Conservation (phyloP, 208 protist genomes). For the Crithidia sp. region DNA sequence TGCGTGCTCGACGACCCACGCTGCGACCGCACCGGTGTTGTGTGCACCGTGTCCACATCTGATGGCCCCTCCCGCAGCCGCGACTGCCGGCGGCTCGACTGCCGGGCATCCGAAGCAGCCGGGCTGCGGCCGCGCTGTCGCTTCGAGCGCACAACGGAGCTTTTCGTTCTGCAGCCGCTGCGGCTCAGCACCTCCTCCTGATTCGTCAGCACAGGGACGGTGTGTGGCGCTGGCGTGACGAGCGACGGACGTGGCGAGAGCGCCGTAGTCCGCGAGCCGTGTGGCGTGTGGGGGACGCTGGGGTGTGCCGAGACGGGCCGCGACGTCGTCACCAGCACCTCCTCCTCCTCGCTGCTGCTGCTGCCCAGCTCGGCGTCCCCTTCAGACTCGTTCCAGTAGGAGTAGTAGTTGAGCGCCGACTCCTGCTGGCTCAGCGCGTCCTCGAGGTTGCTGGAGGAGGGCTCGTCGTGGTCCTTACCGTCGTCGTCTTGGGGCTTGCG, state of each 20-base stretch:
- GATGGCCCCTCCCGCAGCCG: too few species aligned
- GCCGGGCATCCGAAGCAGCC: too few species aligned
- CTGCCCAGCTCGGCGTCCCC: neutral
- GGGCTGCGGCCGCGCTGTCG: neutral
- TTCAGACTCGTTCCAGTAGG: conserved; percentile 25
- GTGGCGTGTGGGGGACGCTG: neutral
- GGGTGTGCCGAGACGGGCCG: too few species aligned
- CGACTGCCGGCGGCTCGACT: too few species aligned
- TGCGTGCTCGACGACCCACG: neutral
- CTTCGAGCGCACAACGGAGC: neutral
- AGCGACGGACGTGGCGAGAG: neutral
- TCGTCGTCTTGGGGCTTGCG: conserved; percentile 7
- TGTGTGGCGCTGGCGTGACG: too few species aligned
- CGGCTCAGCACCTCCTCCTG: neutral
- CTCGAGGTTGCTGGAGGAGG: neutral
- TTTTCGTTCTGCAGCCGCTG: neutral
- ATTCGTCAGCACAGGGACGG: conserved; percentile 3
- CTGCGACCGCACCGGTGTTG: neutral
- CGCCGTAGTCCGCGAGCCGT: neutral
- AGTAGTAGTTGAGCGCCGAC: conserved; percentile 13
- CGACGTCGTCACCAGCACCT: neutral
- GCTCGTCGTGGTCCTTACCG: neutral
- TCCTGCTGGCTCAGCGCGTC: neutral
- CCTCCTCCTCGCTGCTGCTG: conserved; percentile 7
- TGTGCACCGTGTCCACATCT: too few species aligned